Base-by-base conservation (phyloP, 805 yeast genomes). In the Starmerella cellae region DNA sequence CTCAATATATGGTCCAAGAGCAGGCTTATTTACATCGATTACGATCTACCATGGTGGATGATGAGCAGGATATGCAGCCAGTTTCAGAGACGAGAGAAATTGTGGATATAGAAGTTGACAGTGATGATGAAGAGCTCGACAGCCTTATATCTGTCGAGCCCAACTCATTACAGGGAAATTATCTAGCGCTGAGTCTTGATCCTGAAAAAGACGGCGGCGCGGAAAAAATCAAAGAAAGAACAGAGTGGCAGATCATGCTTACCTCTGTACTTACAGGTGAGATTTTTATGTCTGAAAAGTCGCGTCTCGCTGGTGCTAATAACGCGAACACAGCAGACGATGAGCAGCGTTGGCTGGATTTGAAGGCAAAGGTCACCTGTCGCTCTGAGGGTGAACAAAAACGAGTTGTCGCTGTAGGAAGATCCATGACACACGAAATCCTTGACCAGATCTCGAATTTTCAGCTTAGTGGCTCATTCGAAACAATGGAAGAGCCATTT, bases 181-280 rank as follows among this genome's bases (percentile, higher is more conserved):
- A 30, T 19, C 23, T 38, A 5, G 32, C 38, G 11, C 45, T 55
- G n/a, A 50, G 51, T 31, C 40, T 51, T 14, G 46, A 47, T 20
- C 45, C 58, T 16, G 55, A 56, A 32, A 55, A 50, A 24, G 41
- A 27, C 6, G 37, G 29, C 14, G 43, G 42, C n/a, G 57, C 60
- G 2, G 61, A 62, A 19, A 54, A 56, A 36, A 49, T 59, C 41
- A 47, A 76, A 10, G 96, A 85, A 56, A 69, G 97, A 38, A 65
- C 87, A 11, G 95, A 85, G 61, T 91, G 98, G 98, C 97, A 91
- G 61, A 74, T 88, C 0, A 84, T 91, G 94, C 68, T 91, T 38
- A 72, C 82, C 10, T 72, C 85, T 2, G 97, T 91, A 3, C 70
- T 91, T 28, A 88, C 93, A 2, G 97, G 98, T 52, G 97, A 91